phyloP scores from a whole-genome alignment of 139 green algal genomes.

The Volvox reticuliferus region DNA sequence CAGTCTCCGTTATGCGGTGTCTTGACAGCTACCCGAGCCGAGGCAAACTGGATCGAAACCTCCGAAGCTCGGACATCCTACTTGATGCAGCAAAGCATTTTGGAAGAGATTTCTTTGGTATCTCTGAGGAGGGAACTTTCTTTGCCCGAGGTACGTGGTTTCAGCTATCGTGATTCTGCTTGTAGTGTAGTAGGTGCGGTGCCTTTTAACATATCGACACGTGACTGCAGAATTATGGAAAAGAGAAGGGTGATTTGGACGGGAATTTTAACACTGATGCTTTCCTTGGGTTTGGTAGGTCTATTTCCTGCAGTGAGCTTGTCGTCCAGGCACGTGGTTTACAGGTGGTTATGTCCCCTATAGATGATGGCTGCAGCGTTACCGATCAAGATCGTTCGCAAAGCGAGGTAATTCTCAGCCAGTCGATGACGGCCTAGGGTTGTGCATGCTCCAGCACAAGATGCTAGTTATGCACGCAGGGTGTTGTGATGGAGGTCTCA shows the following conservation, averaged over 20 bases:
- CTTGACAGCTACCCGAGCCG: background rate
- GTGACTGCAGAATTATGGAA: background rate
- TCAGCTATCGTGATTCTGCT: background rate
- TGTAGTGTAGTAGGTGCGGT: background rate
- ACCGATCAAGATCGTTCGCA: conserved; percentile 9
- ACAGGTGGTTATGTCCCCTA: background rate
- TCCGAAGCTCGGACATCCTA: background rate
- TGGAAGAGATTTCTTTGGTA: background rate
- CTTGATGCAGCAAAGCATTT: background rate
- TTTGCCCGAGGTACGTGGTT: background rate
- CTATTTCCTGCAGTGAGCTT: background rate
- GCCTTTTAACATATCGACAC: too few species aligned
- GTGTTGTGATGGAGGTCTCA: background rate
- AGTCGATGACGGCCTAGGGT: background rate
- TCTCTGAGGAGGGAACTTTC: background rate
- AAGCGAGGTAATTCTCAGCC: background rate
- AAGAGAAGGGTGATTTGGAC: background rate
- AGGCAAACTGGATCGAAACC: background rate
- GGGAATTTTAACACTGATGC: background rate
- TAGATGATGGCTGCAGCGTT: conserved; percentile 27
- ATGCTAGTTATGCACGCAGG: background rate
- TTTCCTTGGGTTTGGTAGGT: background rate
- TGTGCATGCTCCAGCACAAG: too few species aligned
- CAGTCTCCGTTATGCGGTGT: too few species aligned
- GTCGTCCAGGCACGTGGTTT: background rate